Percentiles rank a stretch among this genome's conserved stretches.
These are phyloP conservation scores for Stygiomarasmius scandens DNA, from an alignment of 1,284 basidiomycete species.

Conservation along the genomic window DNA sequence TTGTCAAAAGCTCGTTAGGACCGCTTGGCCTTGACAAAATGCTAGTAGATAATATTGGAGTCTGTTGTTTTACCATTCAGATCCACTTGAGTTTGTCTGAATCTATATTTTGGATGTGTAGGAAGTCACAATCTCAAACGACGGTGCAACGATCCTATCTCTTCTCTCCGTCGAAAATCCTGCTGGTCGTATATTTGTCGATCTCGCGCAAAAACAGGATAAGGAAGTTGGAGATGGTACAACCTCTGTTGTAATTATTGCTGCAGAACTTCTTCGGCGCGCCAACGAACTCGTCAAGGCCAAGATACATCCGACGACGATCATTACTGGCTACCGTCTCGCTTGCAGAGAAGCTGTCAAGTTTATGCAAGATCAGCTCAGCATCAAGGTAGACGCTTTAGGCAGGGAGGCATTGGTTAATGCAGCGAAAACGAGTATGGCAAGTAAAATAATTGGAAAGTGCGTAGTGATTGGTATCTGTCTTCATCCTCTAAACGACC, in stretches of 20 bases:
- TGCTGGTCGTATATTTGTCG: constrained; percentile 94
- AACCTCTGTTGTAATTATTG: constrained; percentile 97
- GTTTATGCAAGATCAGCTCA: constrained; percentile 97
- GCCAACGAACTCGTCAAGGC: constrained; percentile 98
- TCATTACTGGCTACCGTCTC: constrained; percentile 97
- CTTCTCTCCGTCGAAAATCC: constrained; percentile 93
- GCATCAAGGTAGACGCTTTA: constrained; percentile 91
- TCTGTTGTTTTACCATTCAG: constrained; percentile 33
- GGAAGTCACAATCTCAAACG: constrained; percentile 99
- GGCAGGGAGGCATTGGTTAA: constrained; percentile 94
- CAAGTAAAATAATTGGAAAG: constrained; percentile 98
- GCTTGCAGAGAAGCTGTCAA: constrained; percentile 98
- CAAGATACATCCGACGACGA: constrained; percentile 98
- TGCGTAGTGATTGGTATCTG: constrained; percentile 55
- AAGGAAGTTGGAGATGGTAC: constrained; percentile 99
- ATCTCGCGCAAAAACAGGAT: constrained; percentile 98
- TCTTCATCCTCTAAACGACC: neutral
- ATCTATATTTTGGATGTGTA: constrained; percentile 32
- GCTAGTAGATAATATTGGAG: constrained; percentile 98
- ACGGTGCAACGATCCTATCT: constrained; percentile 96
- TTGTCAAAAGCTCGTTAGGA: constrained; percentile 95
- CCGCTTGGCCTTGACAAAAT: constrained; percentile 97
- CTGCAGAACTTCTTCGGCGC: constrained; percentile 91
- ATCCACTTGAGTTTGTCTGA: neutral
- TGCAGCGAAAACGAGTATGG: constrained; percentile 98